phyloP scores from a whole-genome alignment of 352 stramenopile species.

The Lagenidium sp. region DNA sequence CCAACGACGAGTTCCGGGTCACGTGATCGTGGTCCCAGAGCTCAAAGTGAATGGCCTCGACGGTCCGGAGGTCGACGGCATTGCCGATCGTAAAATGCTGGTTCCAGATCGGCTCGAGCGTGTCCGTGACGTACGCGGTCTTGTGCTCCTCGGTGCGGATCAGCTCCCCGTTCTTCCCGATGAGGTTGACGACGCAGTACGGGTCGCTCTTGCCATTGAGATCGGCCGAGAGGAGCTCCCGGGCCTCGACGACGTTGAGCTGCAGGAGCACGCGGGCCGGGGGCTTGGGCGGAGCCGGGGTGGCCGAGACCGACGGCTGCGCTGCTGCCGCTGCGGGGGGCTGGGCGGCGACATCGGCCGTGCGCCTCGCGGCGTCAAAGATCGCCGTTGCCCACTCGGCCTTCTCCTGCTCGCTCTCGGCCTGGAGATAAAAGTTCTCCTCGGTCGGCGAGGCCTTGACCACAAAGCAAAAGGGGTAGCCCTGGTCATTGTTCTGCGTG shows the following conservation, averaged over 20 bases:
- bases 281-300: constrained; percentile 6
- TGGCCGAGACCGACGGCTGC: constrained; percentile 6
- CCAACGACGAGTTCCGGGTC: constrained; percentile 36
- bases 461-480: constrained; percentile 43
- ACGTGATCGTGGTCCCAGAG: constrained; percentile 54
- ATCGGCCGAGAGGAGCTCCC: constrained; percentile 40
- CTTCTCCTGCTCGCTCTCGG: constrained; percentile 56
- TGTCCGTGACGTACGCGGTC: constrained; percentile 40
- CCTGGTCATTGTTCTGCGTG: constrained; percentile 53
- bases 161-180: constrained; percentile 45
- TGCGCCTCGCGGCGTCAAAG: constrained; percentile 36
- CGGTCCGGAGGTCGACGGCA: constrained; percentile 34
- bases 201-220: constrained; percentile 62
- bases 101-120: constrained; percentile 51
- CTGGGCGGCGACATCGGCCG: constrained; percentile 15
- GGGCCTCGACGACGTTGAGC: constrained; percentile 40
- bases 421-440: constrained; percentile 46
- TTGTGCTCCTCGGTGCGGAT: constrained; percentile 46
- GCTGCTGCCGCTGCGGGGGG: background rate
- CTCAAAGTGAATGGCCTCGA: constrained; percentile 54
- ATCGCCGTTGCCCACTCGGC: constrained; percentile 48
- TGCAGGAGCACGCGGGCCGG: constrained; percentile 31
- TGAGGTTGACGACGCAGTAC: constrained; percentile 52
- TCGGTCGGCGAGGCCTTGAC: constrained; percentile 32
- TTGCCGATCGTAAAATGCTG: constrained; percentile 30